Base-by-base conservation (phyloP, 805 yeast genomes). In the Ogataea minuta region DNA sequence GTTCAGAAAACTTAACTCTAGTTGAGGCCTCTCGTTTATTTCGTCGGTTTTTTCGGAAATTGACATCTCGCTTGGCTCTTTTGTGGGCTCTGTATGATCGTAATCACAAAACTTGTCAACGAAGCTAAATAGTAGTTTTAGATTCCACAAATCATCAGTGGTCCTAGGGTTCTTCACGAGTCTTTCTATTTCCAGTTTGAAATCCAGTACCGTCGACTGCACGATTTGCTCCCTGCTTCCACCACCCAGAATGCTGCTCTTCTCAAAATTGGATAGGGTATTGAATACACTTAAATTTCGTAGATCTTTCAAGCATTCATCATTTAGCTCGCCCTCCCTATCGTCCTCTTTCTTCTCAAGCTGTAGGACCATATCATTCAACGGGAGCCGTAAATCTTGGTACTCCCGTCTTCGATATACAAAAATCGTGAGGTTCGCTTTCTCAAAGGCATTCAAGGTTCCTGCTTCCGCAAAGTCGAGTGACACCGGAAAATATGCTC, bases 121-220 rank as follows among this genome's bases (percentile, higher is more conserved):
- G 60, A 68, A 84, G 11, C 79, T 74, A 61, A 84, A 79, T 7
- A 84, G 58, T 34, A 84, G 56, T 43, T 74, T 73, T 42, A 83
- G 59, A 49, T 79, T 81, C 81, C 85, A 77, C 37, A 83, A 59
- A 39, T 81, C 85, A 33, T 80, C 81, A n/a, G 46, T 47, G 1
- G 59, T 54, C 9, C 44, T 36, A 0, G 83, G 81, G 1, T 50
- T 47, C 3, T 43, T 41, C 1, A 77, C 76, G 50, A 74, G 59
- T 2, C 54, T 54, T 19, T 59, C 59, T 19, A 81, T 57, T 46
- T 81, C 82, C 15, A 77, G 53, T 52, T 79, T 76, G 46, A 71
- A 67, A 54, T 83, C 87, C 20, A 77, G 56, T 4, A 77, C 66
- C 3, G 74, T 70, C 17, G 76, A 62, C 14, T 66, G 68, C 23